These are phyloP conservation scores for Colletotrichum plurivorum DNA, from an alignment of 2,329 filamentous ascomycete species.

Conservation along the genomic window DNA sequence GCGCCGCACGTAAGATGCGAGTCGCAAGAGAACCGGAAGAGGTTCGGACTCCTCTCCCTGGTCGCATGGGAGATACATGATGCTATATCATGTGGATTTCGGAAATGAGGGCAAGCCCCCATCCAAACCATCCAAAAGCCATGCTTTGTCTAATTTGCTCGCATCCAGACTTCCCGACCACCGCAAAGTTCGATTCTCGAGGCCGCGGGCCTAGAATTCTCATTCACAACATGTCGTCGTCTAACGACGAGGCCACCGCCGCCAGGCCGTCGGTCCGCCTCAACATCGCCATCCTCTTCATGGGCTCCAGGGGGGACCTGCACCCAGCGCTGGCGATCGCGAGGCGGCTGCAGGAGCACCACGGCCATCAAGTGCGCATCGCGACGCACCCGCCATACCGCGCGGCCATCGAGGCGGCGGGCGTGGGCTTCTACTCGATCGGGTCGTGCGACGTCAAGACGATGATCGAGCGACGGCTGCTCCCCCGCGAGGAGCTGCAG, in stretches of 20 bases:
- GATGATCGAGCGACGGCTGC: conserved; percentile 40
- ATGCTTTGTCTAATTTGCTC: no score
- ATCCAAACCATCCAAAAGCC: no score
- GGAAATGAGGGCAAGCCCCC: no score
- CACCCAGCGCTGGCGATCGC: conserved; percentile 65
- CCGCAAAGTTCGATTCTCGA: no score
- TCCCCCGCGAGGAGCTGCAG: conserved; percentile 35
- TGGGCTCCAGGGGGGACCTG: conserved; percentile 60
- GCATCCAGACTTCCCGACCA: no score
- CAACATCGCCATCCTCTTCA: conserved; percentile 63
- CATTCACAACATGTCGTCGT: background rate
- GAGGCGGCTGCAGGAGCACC: conserved; percentile 52
- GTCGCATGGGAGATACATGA: no score
- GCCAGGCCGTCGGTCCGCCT: conserved; percentile 42
- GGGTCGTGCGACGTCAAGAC: conserved; percentile 52
- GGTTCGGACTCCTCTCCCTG: no score
- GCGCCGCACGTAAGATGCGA: conserved; percentile 25
- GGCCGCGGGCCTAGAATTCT: no score
- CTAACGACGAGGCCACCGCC: background rate
- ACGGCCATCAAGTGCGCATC: conserved; percentile 59
- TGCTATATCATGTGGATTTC: no score
- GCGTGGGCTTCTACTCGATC: conserved; percentile 58
- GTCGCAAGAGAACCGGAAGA: background rate
- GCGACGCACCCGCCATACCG: conserved; percentile 59
- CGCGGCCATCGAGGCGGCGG: conserved; percentile 52